Conservation (phyloP, 768 basidiomycete species). For the Lyophyllum decastes region DNA sequence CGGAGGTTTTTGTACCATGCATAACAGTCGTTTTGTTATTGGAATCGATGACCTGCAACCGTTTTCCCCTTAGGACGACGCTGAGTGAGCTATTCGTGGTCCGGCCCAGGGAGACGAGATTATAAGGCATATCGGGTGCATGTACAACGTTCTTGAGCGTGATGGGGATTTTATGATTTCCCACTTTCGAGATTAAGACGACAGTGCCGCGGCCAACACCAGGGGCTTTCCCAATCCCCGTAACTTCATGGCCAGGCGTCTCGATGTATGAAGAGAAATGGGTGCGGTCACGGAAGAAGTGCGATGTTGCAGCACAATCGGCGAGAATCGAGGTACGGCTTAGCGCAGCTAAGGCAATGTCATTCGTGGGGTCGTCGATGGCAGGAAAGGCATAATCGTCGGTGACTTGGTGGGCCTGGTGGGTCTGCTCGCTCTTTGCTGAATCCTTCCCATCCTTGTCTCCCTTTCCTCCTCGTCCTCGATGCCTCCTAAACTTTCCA, state of each 20-base stretch:
- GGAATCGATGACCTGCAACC: background rate
- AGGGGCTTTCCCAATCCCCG: constrained; percentile 1
- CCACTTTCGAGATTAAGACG: constrained; percentile 2
- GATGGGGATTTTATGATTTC: background rate
- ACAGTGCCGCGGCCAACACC: constrained; percentile 1
- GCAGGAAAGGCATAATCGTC: too few species aligned
- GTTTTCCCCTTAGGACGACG: background rate
- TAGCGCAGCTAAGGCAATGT: background rate
- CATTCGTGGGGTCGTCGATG: constrained; percentile 6
- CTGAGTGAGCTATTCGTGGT: too few species aligned
- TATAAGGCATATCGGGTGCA: background rate
- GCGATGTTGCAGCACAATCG: constrained; percentile 5
- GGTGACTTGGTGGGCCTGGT: too few species aligned
- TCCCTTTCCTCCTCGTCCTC: background rate
- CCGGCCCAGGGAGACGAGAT: constrained; percentile 11
- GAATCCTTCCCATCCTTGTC: constrained; percentile 1
- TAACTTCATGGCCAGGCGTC: constrained; percentile 5
- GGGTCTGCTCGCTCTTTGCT: constrained; percentile 6
- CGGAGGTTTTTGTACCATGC: too few species aligned
- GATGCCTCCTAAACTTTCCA: too few species aligned
- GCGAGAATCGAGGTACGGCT: background rate
- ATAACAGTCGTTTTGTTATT: background rate
- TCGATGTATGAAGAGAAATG: constrained; percentile 1
- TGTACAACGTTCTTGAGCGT: background rate
- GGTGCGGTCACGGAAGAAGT: background rate